Base-by-base conservation (phyloP, 768 basidiomycete species). In the Paxillus ammoniavirescens region DNA sequence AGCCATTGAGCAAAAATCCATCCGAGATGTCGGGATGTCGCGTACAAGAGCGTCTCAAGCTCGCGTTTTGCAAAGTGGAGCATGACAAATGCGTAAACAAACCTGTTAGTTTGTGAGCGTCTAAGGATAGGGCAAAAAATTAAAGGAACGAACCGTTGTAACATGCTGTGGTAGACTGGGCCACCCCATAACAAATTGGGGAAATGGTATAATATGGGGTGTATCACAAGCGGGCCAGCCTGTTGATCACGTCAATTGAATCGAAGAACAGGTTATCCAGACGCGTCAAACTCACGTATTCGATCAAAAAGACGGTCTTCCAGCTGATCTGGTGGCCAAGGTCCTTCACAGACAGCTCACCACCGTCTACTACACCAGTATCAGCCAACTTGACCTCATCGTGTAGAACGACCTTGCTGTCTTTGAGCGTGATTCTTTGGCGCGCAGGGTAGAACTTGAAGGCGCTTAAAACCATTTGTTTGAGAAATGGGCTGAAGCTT, bases 41-140 rank as follows among this genome's bases (percentile, higher is more conserved):
- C 87, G 52, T 50, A 90, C 91, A 93, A 96, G 4, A 95, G 53
- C 2, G 97, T 94, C 72, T 99, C 97, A 17, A 92, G 69, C 65
- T 96, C 93, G 49, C 97, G 87, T 73, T 99, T 99, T 42, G 82
- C 55, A 72, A 94, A 98, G 68, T 99, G 97, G 14, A 87, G 64
- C 71, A 97, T 77, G 35, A 93, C 84, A 59, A 97, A 79, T 3
- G 73, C 80, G 60, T 83, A 91, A 5, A 86, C 83, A 55, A 83
- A 84, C 63, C 89, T 84, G 57, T 26, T 7, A 71, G 33, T 23
- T 3, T 23, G 31, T 62, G 15, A 61, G 49, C 23, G 40, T 9
- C 14, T 42, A 15, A 2, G 50, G 18, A 35, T 23, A 44, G 1
- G 28, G 15, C 13, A 40, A 1, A 0, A 28, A 18, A 35, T 12